Percentiles rank a stretch among this genome's conserved stretches.
Evolutionary conservation across 2,329 filamentous ascomycete species (phyloP).

Genomic region (Colletotrichum viniferum): DNA sequence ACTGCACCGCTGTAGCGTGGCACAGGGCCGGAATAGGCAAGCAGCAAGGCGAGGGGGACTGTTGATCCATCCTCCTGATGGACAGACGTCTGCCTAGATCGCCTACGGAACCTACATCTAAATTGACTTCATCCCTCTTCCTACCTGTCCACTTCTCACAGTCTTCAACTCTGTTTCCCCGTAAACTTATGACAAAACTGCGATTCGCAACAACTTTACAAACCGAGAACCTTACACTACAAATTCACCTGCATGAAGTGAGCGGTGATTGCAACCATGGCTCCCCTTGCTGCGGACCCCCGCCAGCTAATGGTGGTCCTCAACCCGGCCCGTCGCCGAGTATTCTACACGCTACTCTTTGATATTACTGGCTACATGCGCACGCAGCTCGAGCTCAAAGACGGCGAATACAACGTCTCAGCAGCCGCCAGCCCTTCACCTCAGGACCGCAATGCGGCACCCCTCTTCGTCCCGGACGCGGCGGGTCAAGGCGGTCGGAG

Average conservation of each 20-base stretch:
- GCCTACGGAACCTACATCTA: not conserved
- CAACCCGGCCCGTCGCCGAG: conserved; percentile 55
- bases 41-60: not conserved
- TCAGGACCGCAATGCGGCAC: conserved; percentile 8
- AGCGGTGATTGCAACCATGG: conserved; percentile 43
- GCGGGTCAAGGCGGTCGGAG: not conserved
- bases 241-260: not conserved
- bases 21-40: not conserved
- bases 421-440: not conserved
- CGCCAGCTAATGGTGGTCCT: conserved; percentile 60
- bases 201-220: not conserved
- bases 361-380: conserved; percentile 61
- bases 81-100: conserved; percentile 4
- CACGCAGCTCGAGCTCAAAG: conserved; percentile 48
- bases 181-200: not conserved
- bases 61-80: not conserved
- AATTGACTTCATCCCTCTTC: not conserved
- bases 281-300: conserved; percentile 58
- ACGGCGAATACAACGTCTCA: conserved; percentile 22
- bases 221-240: no score
- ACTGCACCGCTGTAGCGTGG: not conserved
- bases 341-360: conserved; percentile 53
- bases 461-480: conserved; percentile 26
- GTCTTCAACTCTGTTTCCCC: not conserved
- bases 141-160: not conserved